These are phyloP conservation scores for Trichoderma sp. DNA, from an alignment of 2,329 filamentous ascomycete genomes.

Conservation along the genomic window DNA sequence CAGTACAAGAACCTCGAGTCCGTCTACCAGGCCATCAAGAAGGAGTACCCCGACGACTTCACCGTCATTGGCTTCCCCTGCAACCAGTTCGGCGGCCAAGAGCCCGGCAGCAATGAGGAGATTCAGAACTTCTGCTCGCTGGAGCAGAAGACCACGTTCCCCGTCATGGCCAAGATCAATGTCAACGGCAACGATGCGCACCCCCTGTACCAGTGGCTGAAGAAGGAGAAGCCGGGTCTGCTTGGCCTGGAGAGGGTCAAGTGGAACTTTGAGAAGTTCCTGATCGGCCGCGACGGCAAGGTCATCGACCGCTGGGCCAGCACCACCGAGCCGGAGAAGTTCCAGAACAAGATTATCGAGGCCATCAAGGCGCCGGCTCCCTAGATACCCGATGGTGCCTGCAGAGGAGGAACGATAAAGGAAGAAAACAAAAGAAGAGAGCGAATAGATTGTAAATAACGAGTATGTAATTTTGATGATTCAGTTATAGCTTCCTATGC, in stretches of 20 bases:
- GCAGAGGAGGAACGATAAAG: background rate
- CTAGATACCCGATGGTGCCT: background rate
- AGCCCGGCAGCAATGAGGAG: conserved; percentile 77
- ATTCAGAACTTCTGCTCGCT: conserved; percentile 83
- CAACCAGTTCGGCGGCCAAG: conserved; percentile 94
- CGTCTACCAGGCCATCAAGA: conserved; percentile 76
- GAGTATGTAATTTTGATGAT: background rate
- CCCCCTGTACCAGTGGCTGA: conserved; percentile 56
- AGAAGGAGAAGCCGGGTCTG: conserved; percentile 71
- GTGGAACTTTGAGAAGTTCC: conserved; percentile 99
- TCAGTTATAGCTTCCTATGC: background rate
- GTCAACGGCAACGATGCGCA: conserved; percentile 73
- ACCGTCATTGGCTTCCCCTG: conserved; percentile 92
- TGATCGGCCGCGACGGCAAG: conserved; percentile 79
- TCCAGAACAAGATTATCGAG: conserved; percentile 73
- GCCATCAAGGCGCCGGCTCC: conserved; percentile 57
- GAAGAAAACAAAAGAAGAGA: background rate
- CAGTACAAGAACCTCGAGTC: conserved; percentile 90
- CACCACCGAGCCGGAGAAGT: conserved; percentile 76
- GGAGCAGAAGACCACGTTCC: conserved; percentile 80
- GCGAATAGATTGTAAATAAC: conserved; percentile 5
- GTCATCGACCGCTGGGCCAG: conserved; percentile 86
- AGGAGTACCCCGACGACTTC: conserved; percentile 70
- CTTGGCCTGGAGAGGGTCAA: conserved; percentile 88
- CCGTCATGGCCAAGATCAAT: conserved; percentile 85